phyloP scores from a whole-genome alignment of 2,329 filamentous ascomycete species.

The Colletotrichum aenigma region DNA sequence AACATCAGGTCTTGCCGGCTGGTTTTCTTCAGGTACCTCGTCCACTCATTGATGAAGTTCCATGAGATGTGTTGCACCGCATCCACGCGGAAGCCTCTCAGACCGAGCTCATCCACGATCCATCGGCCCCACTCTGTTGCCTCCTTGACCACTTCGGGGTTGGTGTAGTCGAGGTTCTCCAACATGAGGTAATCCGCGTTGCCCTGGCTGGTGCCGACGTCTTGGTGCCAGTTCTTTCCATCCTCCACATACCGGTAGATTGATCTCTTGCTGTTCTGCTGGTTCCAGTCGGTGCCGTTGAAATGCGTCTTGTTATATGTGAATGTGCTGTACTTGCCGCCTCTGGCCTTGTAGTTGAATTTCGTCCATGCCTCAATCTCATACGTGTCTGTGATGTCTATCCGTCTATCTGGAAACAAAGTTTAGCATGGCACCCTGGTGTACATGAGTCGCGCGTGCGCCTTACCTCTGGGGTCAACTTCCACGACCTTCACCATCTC shows the following conservation, averaged over 20 bases:
- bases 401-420: slow-evolving; percentile 1
- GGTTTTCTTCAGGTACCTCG: background rate
- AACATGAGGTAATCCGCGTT: slow-evolving; percentile 19
- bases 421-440: background rate
- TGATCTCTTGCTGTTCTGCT: slow-evolving; percentile 8
- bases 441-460: background rate
- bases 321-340: slow-evolving; percentile 16
- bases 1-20: slow-evolving; percentile 5
- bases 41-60: slow-evolving; percentile 16
- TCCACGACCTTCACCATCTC: slow-evolving; percentile 17
- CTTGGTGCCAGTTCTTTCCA: slow-evolving; percentile 18
- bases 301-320: slow-evolving; percentile 17
- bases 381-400: slow-evolving; percentile 10
- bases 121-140: slow-evolving; percentile 11
- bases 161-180: slow-evolving; percentile 17
- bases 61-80: slow-evolving; percentile 21
- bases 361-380: slow-evolving; percentile 17
- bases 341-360: slow-evolving; percentile 9
- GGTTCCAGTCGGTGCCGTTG: slow-evolving; percentile 19
- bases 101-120: slow-evolving; percentile 10
- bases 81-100: slow-evolving; percentile 10
- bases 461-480: slow-evolving; percentile 3
- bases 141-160: slow-evolving; percentile 12
- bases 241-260: slow-evolving; percentile 16
- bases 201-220: slow-evolving; percentile 11